A percentile compares a stretch with the other conserved stretches of the same genome.
Evolutionary conservation across 164 flowering plant genomes (phyloP).

Genomic region (Warburgia ugandensis): DNA sequence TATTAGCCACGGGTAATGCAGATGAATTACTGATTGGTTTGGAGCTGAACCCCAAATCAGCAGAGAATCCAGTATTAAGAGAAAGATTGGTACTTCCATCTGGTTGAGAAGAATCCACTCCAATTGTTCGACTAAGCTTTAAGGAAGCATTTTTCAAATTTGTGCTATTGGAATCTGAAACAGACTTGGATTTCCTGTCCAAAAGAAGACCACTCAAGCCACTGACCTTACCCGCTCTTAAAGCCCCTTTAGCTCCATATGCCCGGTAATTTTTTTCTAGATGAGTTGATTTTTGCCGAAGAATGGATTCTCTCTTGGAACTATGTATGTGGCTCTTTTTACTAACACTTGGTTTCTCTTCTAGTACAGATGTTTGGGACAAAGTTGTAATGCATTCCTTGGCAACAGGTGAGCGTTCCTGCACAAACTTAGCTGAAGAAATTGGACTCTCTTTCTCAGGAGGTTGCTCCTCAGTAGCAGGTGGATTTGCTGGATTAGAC

Average conservation of each 20-base stretch:
- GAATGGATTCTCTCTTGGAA: constrained; percentile 59
- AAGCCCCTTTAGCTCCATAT: constrained; percentile 59
- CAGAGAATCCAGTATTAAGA: constrained; percentile 19
- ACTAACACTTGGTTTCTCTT: constrained; percentile 38
- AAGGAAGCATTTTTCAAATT: constrained; percentile 44
- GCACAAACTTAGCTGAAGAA: constrained; percentile 20
- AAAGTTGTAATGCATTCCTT: constrained; percentile 20
- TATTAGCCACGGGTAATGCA: constrained; percentile 37
- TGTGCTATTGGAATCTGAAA: constrained; percentile 39
- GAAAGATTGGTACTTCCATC: constrained; percentile 26
- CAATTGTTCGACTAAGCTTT: constrained; percentile 36
- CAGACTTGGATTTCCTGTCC: constrained; percentile 68
- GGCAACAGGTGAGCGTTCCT: constrained; percentile 30
- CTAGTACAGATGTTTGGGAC: constrained; percentile 28
- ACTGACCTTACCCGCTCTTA: constrained; percentile 51
- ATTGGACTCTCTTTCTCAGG: constrained; percentile 35
- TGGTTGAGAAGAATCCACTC: constrained; percentile 30
- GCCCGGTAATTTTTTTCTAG: constrained; percentile 58
- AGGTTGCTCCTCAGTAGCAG: constrained; percentile 22
- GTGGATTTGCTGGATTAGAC: no score
- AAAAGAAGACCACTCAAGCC: constrained; percentile 50
- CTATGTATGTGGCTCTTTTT: constrained; percentile 44
- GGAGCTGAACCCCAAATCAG: constrained; percentile 17
- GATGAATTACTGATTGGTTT: constrained; percentile 23
- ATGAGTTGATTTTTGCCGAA: constrained; percentile 69